Conservation (phyloP, 108 stramenopile species). For the Nitzschia sp. region DNA sequence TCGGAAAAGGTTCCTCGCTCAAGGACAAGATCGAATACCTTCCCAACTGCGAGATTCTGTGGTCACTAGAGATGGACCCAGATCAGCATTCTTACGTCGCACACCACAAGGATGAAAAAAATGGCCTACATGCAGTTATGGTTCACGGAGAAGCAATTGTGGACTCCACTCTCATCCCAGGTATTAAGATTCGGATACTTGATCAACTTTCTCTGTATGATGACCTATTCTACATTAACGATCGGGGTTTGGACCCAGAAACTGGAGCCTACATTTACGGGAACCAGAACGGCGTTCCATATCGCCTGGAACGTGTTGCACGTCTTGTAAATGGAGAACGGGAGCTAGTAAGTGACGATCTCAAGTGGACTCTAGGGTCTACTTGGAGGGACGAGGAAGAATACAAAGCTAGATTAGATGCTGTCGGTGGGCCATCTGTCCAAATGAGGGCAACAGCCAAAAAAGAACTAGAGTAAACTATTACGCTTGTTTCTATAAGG, state of each 20-base stretch:
- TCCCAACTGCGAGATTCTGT: constrained; percentile 64
- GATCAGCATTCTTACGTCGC: constrained; percentile 56
- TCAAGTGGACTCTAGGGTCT: constrained; percentile 78
- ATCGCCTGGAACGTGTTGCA: constrained; percentile 72
- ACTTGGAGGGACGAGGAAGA: constrained; percentile 45
- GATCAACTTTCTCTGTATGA: constrained; percentile 81
- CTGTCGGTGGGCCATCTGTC: constrained; percentile 44
- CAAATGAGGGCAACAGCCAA: constrained; percentile 6
- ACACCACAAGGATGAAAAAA: background rate
- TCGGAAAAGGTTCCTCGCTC: background rate
- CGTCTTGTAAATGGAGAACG: constrained; percentile 25
- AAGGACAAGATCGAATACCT: constrained; percentile 17
- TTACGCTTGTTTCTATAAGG: no score
- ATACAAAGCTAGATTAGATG: constrained; percentile 51
- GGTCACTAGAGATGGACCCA: constrained; percentile 63
- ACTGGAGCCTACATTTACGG: constrained; percentile 70
- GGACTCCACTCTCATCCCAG: constrained; percentile 74
- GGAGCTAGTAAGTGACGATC: constrained; percentile 33
- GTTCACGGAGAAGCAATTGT: constrained; percentile 78
- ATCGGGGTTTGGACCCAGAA: constrained; percentile 79
- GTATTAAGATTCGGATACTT: constrained; percentile 65
- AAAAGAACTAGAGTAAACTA: background rate
- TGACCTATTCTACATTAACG: constrained; percentile 82
- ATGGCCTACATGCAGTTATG: constrained; percentile 75
- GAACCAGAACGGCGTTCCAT: constrained; percentile 75